Evolutionary conservation across 176 grass and related monocot genomes (phyloP).

Genomic region (Musa acuminata): DNA sequence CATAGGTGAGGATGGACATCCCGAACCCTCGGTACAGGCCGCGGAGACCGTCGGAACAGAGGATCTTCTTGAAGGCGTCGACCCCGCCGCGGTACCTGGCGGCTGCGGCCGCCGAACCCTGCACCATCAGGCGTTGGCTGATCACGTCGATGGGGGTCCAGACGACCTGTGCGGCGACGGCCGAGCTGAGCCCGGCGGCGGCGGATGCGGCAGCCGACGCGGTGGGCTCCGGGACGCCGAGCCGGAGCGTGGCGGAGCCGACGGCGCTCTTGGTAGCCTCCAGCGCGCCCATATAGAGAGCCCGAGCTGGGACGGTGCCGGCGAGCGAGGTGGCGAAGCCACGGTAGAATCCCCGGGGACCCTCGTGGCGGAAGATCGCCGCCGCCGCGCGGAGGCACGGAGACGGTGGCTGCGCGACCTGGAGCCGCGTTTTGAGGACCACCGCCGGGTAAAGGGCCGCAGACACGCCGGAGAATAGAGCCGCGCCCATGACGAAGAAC

Average conservation of each 20-base stretch:
- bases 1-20: slow-evolving; percentile 78
- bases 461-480: slow-evolving; percentile 80
- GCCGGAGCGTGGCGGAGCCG: slow-evolving; percentile 38
- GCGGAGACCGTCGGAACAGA: slow-evolving; percentile 46
- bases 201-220: slow-evolving; percentile 62
- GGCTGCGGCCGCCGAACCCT: slow-evolving; percentile 14
- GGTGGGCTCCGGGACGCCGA: slow-evolving; percentile 51
- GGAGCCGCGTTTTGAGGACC: slow-evolving; percentile 80
- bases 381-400: slow-evolving; percentile 8
- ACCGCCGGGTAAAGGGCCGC: slow-evolving; percentile 80
- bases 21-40: slow-evolving; percentile 89
- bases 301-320: slow-evolving; percentile 77
- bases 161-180: slow-evolving; percentile 73
- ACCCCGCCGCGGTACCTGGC: slow-evolving; percentile 50
- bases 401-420: slow-evolving; percentile 40
- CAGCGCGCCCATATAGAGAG: slow-evolving; percentile 86
- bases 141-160: slow-evolving; percentile 90
- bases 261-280: slow-evolving; percentile 85
- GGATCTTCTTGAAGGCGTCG: slow-evolving; percentile 60
- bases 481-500: slow-evolving; percentile 76
- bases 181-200: slow-evolving; percentile 44
- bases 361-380: slow-evolving; percentile 65
- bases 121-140: slow-evolving; percentile 87
- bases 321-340: slow-evolving; percentile 77
- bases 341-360: slow-evolving; percentile 62